Conservation (phyloP, 768 basidiomycete genomes). For the Tricholoma matsutake region DNA sequence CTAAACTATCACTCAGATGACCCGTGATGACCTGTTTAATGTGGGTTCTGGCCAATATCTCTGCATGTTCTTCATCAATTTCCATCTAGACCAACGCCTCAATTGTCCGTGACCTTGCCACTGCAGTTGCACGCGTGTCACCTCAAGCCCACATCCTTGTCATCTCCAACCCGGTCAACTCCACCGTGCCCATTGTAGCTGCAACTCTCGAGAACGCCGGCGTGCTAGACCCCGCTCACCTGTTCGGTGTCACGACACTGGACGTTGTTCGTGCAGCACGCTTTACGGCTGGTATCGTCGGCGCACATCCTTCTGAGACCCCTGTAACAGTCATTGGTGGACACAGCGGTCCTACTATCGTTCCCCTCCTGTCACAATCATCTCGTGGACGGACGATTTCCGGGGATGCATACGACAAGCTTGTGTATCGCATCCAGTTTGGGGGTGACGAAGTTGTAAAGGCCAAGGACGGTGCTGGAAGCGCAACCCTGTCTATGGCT, state of each 20-base stretch:
- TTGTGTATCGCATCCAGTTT: constrained; percentile 93
- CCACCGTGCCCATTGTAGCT: constrained; percentile 96
- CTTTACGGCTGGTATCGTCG: constrained; percentile 75
- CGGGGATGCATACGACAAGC: constrained; percentile 70
- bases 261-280: constrained; percentile 96
- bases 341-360: constrained; percentile 96
- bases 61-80: neutral
- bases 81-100: constrained; percentile 83
- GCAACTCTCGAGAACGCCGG: constrained; percentile 88
- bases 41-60: constrained; percentile 39
- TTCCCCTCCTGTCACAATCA: constrained; percentile 90
- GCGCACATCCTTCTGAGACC: constrained; percentile 62
- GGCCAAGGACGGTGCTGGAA: constrained; percentile 94
- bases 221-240: constrained; percentile 81
- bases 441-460: constrained; percentile 99
- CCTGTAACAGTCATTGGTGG: constrained; percentile 89
- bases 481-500: constrained; percentile 94
- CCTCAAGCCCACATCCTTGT: constrained; percentile 93
- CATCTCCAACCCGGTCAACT: constrained; percentile 99
- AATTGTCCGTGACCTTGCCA: constrained; percentile 94
- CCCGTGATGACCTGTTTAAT: constrained; percentile 95
- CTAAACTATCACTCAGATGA: constrained; percentile 62
- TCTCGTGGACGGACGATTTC: constrained; percentile 64
- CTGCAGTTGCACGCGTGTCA: constrained; percentile 78
- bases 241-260: constrained; percentile 98